Percentiles rank a stretch among this genome's conserved stretches.
These are phyloP conservation scores for Staphylotrichum longicolle DNA, from an alignment of 495 filamentous ascomycete genomes.

Conservation along the genomic window DNA sequence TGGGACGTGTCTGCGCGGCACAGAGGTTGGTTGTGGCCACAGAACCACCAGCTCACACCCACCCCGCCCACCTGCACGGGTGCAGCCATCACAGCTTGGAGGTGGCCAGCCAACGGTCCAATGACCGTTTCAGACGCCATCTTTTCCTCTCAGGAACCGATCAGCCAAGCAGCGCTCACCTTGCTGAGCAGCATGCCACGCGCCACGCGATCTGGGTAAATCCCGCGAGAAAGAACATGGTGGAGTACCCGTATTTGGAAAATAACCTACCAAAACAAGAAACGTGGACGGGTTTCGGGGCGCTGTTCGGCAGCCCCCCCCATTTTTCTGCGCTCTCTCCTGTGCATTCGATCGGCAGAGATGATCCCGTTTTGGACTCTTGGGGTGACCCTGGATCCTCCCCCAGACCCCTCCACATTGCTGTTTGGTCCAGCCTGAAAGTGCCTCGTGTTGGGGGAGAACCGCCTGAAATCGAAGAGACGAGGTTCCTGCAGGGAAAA, in stretches of 20 bases:
- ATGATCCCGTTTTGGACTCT: slow-evolving; percentile 17
- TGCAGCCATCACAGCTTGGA: slow-evolving; percentile 3
- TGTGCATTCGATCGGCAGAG: slow-evolving; percentile 18
- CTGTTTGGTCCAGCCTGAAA: slow-evolving; percentile 4
- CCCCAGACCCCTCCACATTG: slow-evolving; percentile 10
- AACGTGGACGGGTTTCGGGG: not conserved
- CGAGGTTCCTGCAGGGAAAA: not conserved
- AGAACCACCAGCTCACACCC: not conserved
- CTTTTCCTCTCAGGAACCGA: not conserved
- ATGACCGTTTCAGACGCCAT: slow-evolving; percentile 5
- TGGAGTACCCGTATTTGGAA: not conserved
- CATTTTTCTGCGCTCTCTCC: not conserved
- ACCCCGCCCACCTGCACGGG: not conserved
- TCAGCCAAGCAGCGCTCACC: not conserved
- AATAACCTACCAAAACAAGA: not conserved
- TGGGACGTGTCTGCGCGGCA: slow-evolving; percentile 1
- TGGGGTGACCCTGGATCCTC: slow-evolving; percentile 11
- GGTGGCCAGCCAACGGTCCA: not conserved
- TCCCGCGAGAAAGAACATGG: not conserved
- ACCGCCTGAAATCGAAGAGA: slow-evolving; percentile 14
- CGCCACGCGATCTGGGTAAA: too few relatives aligned
- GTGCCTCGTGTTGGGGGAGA: slow-evolving; percentile 18
- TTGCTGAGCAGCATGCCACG: too few relatives aligned
- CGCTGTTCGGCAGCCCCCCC: not conserved
- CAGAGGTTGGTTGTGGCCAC: slow-evolving; percentile 7